These are phyloP conservation scores for Pseudogymnoascus destructans DNA, from an alignment of 2,329 filamentous ascomycete genomes.

Conservation along the genomic window DNA sequence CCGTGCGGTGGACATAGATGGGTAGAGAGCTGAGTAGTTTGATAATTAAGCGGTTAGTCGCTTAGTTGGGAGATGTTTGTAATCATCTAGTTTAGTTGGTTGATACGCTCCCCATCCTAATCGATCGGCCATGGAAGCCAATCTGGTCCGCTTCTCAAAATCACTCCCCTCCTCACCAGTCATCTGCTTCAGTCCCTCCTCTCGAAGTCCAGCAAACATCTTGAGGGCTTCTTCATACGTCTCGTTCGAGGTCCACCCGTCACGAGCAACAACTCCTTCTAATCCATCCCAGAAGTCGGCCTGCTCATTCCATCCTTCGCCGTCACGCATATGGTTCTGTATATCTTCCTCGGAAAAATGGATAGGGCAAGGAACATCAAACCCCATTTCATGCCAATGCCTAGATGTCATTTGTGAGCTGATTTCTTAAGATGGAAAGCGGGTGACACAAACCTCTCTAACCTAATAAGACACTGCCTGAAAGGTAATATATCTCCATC, in stretches of 20 bases:
- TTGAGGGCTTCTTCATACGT: constrained; percentile 27
- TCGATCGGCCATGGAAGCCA: constrained; percentile 14
- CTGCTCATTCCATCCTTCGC: constrained; percentile 24
- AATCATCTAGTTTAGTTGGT: neutral
- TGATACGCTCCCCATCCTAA: neutral
- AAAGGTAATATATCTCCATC: constrained; percentile 26
- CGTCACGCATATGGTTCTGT: constrained; percentile 17
- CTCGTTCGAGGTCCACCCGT: constrained; percentile 29
- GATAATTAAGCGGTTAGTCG: neutral
- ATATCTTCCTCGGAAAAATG: constrained; percentile 17
- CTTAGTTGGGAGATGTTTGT: too few relatives aligned
- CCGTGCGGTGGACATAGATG: neutral
- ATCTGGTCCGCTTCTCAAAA: constrained; percentile 26
- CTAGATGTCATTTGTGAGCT: constrained; percentile 15
- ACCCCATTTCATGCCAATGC: constrained; percentile 25
- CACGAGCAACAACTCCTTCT: constrained; percentile 26
- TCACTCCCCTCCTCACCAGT: constrained; percentile 24
- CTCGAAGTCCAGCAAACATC: constrained; percentile 27
- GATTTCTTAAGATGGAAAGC: constrained; percentile 12
- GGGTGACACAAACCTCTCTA: constrained; percentile 23
- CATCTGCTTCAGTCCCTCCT: constrained; percentile 24
- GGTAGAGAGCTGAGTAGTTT: neutral
- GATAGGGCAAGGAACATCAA: constrained; percentile 23
- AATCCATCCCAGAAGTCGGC: constrained; percentile 28
- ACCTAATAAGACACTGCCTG: constrained; percentile 23